Conservation (phyloP, 148 eudicot genomes). For the Silene uniflora region DNA sequence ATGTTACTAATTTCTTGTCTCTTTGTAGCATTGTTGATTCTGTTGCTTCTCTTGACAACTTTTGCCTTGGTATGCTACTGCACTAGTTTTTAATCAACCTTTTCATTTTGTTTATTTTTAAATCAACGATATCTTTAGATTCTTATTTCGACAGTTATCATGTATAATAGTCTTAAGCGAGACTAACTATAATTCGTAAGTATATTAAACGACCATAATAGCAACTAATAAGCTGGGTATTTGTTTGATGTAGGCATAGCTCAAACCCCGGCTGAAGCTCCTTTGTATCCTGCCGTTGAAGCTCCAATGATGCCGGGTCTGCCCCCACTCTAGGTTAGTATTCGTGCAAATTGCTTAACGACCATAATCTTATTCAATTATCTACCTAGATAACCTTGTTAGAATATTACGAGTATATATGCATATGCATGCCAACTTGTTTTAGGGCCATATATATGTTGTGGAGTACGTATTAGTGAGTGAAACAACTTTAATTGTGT, state of each 20-base stretch:
- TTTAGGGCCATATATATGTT: too few species aligned
- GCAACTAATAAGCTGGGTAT: neutral
- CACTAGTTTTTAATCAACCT: neutral
- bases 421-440: too few species aligned
- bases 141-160: neutral
- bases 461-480: too few species aligned
- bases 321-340: constrained; percentile 12
- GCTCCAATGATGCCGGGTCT: constrained; percentile 11
- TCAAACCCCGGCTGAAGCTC: constrained; percentile 5
- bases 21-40: constrained; percentile 11
- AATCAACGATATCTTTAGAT: neutral
- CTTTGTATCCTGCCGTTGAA: neutral
- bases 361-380: too few species aligned
- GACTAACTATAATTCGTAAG: neutral
- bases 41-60: constrained; percentile 12
- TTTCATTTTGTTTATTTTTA: neutral
- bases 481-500: too few species aligned
- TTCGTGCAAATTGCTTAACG: too few species aligned
- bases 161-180: too few species aligned
- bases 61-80: constrained; percentile 16
- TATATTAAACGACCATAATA: neutral
- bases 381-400: too few species aligned
- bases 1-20: constrained; percentile 1
- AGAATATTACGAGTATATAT: too few species aligned
- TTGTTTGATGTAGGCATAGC: neutral